These are phyloP conservation scores for Aspergillus asperescens DNA, from an alignment of 495 filamentous ascomycete genomes.

Conservation along the genomic window DNA sequence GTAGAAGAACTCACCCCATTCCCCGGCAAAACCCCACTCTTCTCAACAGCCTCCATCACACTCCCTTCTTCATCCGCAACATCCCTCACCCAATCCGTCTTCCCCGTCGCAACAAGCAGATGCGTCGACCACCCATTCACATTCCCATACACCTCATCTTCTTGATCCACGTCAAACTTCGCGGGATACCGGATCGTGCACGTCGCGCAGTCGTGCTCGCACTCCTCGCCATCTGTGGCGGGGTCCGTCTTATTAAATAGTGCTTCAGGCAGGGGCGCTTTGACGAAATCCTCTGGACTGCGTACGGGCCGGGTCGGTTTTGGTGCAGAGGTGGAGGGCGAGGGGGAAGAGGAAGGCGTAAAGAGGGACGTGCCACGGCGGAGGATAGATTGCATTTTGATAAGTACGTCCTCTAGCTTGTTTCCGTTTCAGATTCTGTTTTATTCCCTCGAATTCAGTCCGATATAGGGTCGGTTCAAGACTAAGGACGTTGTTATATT, in stretches of 20 bases:
- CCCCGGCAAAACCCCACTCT: constrained; percentile 52
- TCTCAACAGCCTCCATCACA: constrained; percentile 87
- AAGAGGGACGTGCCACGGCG: constrained; percentile 22
- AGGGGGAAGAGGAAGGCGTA: constrained; percentile 31
- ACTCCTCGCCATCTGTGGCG: constrained; percentile 80
- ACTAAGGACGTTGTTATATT: background rate
- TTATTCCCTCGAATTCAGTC: background rate
- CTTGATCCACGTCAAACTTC: constrained; percentile 67
- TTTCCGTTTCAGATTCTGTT: no score
- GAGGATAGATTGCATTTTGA: constrained; percentile 36
- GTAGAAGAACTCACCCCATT: constrained; percentile 65
- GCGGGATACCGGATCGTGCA: constrained; percentile 76
- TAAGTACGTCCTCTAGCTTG: background rate
- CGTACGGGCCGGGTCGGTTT: constrained; percentile 15
- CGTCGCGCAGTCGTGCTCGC: constrained; percentile 79
- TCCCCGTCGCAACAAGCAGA: constrained; percentile 86
- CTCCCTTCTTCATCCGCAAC: constrained; percentile 88
- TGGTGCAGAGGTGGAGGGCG: constrained; percentile 20
- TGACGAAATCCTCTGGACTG: constrained; percentile 37
- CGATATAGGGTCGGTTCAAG: no score
- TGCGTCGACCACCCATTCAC: constrained; percentile 89
- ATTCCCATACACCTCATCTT: constrained; percentile 76
- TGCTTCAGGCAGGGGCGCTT: constrained; percentile 29
- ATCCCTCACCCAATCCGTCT: constrained; percentile 89
- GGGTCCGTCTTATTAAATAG: constrained; percentile 54